Percentiles rank a stretch among this genome's conserved stretches.
These are phyloP conservation scores for Fomitopsis schrenkii DNA, from an alignment of 1,284 basidiomycete species.

Conservation along the genomic window DNA sequence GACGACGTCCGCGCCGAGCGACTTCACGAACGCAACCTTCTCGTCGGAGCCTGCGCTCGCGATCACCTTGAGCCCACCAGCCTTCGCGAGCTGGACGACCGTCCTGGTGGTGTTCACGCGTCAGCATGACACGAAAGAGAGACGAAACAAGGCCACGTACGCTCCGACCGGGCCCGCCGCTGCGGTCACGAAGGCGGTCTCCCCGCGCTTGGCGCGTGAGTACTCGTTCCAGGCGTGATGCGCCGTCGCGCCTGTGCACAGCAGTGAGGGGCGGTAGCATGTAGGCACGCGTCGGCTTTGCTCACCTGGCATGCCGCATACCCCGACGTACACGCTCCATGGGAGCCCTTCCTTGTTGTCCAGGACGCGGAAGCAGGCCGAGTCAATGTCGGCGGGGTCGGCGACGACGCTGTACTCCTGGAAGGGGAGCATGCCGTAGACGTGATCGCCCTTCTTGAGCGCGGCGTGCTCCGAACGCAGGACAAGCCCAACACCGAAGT, in stretches of 20 bases:
- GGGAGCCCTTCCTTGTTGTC: slow-evolving; percentile 24
- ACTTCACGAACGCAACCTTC: slow-evolving; percentile 60
- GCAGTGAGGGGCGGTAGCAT: too few relatives aligned
- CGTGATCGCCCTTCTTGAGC: slow-evolving; percentile 39
- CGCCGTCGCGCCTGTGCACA: slow-evolving; percentile 18
- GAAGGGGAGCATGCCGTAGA: slow-evolving; percentile 32
- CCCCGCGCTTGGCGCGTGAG: slow-evolving; percentile 1
- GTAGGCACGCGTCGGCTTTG: too few relatives aligned
- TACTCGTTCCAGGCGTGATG: slow-evolving; percentile 18
- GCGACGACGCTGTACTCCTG: slow-evolving; percentile 20
- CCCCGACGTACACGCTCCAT: slow-evolving; percentile 30
- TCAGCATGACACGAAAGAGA: too few relatives aligned
- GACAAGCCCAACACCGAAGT: slow-evolving; percentile 37
- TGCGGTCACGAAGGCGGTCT: slow-evolving; percentile 1
- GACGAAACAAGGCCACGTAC: too few relatives aligned
- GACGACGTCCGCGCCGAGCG: slow-evolving; percentile 61
- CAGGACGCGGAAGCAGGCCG: slow-evolving; percentile 14
- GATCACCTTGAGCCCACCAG: slow-evolving; percentile 39
- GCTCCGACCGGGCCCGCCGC: not conserved
- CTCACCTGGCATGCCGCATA: slow-evolving; percentile 32
- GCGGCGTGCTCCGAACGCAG: slow-evolving; percentile 37
- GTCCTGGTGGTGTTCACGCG: too few relatives aligned
- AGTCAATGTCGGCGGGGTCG: not conserved
- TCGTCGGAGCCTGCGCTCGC: slow-evolving; percentile 69
- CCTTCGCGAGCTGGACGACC: too few relatives aligned